Evolutionary conservation across 768 basidiomycete species (phyloP).

Genomic region (Russula lepida): DNA sequence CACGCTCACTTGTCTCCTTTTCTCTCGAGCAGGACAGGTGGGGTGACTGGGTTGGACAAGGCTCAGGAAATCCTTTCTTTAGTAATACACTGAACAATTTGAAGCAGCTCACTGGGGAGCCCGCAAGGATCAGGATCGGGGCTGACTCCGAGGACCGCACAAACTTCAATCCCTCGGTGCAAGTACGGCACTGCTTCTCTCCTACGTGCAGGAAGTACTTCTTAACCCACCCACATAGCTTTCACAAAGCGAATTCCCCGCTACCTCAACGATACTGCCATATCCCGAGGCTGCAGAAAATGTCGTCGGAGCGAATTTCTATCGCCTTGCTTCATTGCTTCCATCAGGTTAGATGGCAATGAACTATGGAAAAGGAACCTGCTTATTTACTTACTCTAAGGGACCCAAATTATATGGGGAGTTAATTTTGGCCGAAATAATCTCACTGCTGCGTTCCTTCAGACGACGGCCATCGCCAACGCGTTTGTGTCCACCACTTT

Average conservation of each 20-base stretch:
- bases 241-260: slow-evolving; percentile 42
- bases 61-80: slow-evolving; percentile 47
- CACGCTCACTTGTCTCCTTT: slow-evolving; percentile 40
- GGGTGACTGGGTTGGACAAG: slow-evolving; percentile 55
- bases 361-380: background rate
- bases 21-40: slow-evolving; percentile 67
- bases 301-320: slow-evolving; percentile 50
- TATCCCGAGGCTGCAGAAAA: slow-evolving; percentile 63
- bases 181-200: slow-evolving; percentile 29
- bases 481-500: slow-evolving; percentile 40
- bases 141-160: slow-evolving; percentile 54
- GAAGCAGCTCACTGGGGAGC: slow-evolving; percentile 40
- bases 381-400: slow-evolving; percentile 27
- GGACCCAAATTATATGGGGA: slow-evolving; percentile 58
- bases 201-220: background rate
- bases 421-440: slow-evolving; percentile 47
- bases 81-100: slow-evolving; percentile 53
- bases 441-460: slow-evolving; percentile 34
- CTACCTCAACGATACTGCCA: slow-evolving; percentile 40
- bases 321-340: slow-evolving; percentile 43
- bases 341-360: slow-evolving; percentile 32
- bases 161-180: slow-evolving; percentile 39
- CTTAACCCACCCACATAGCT: slow-evolving; percentile 27
- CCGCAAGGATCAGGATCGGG: slow-evolving; percentile 49
- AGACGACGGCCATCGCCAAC: slow-evolving; percentile 39